phyloP scores from a whole-genome alignment of 225 moss, liverwort and hornwort species.

The Straminergon stramineum region DNA sequence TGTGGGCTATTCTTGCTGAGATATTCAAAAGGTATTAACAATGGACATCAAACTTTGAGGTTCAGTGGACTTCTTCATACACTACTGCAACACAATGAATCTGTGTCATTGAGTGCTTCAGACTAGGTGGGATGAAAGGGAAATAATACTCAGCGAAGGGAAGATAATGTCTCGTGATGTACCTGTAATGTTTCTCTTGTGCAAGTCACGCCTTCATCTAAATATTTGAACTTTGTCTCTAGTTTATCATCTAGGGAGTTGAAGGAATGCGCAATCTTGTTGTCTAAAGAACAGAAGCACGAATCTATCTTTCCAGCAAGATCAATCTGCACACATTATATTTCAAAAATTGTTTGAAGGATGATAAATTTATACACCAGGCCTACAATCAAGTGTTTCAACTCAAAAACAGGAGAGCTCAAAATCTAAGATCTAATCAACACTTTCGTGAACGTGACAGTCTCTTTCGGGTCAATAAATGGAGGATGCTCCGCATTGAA shows the following conservation, averaged over 20 bases:
- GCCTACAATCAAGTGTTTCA: not conserved
- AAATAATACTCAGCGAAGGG: not conserved
- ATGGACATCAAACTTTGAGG: not conserved
- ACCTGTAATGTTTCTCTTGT: constrained; percentile 51
- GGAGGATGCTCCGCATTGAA: not conserved
- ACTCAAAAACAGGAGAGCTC: not conserved
- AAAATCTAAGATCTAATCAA: not conserved
- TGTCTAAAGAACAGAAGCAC: constrained; percentile 46
- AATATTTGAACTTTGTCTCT: constrained; percentile 36
- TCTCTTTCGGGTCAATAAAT: not conserved
- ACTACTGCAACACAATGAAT: not conserved
- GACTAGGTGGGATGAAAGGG: not conserved
- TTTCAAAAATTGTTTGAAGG: not conserved
- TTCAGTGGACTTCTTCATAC: not conserved
- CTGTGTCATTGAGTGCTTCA: not conserved
- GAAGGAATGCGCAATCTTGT: constrained; percentile 36
- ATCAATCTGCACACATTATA: constrained; percentile 32
- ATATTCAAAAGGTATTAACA: not conserved
- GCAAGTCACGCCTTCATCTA: constrained; percentile 44
- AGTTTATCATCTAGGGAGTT: constrained; percentile 40
- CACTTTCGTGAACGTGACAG: not conserved
- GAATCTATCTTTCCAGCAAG: constrained; percentile 50
- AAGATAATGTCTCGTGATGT: not conserved
- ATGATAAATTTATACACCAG: not conserved
- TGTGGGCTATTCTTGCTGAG: not conserved